Base-by-base conservation (phyloP, 2,329 filamentous ascomycete genomes). In the Daldinia eschscholtzii region DNA sequence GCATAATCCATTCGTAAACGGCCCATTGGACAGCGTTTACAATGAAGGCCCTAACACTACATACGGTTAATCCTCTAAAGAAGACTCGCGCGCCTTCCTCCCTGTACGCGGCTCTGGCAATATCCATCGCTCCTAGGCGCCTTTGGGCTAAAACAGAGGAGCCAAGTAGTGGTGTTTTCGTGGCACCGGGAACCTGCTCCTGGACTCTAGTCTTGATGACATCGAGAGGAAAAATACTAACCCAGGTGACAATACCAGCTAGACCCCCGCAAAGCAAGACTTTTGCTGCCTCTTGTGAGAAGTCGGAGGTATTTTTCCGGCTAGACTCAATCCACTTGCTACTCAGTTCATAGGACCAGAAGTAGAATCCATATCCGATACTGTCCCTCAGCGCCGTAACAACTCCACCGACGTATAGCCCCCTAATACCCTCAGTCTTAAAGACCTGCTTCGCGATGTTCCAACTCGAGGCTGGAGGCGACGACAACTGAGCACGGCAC, bases 311-410 rank as follows among this genome's bases (percentile, higher is more conserved):
- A 33, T 50, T 63, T 30, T 55, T 66, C 18, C 63, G 60, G 18
- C 9, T 66, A 6, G 73, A 65, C 23, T 82, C 82, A 79, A 89
- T 83, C 61, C 84, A 82, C 39, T 88, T 85, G 70, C 91, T 93
- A 71, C 86, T 88, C 65, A 94, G 82, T 80, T 97, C 92, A 77
- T 98, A 98, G 0, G 92, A 91, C 92, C 92, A 97, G 79, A 98
- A 98, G 78, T 98, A 98, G 80, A 98, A 98, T 0, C 94, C 95
- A 81, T 98, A 98, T n/a, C 95, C 95, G 62, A 98, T 87, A 65
- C 91, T 91, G 80, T 98, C 95, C 57, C 95, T 86, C 44, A 95
- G 78, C 60, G 91, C 93, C 0, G 95, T 98, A 15, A 98, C 89
- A 0, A 83, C 84, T 20, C 95, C 95, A 20, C 94, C 95, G 69